Percentiles rank a stretch among this genome's conserved stretches.
phyloP scores from a whole-genome alignment of 257 asterid species.

The Ballota nigra region DNA sequence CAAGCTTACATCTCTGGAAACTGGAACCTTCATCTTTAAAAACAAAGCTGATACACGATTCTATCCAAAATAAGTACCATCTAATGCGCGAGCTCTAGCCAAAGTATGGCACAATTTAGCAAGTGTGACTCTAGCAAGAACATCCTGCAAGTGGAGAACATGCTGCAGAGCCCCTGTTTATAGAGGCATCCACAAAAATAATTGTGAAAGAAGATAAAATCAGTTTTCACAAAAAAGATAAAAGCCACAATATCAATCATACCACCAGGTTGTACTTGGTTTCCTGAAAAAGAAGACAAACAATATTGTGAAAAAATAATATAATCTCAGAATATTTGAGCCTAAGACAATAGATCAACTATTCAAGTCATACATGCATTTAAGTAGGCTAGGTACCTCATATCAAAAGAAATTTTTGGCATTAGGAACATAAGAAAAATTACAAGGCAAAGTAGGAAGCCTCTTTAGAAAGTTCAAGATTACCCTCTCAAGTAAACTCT shows the following conservation, averaged over 20 bases:
- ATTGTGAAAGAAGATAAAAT: slow-evolving; percentile 8
- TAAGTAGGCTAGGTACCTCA: slow-evolving; percentile 10
- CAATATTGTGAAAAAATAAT: slow-evolving; percentile 22
- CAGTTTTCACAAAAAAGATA: slow-evolving; percentile 6
- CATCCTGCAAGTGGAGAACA: slow-evolving; percentile 88
- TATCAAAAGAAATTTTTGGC: slow-evolving; percentile 4
- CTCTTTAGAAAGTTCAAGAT: not conserved
- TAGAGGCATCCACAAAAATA: slow-evolving; percentile 19
- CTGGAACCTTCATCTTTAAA: not conserved
- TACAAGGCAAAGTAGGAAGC: slow-evolving; percentile 1
- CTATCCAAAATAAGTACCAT: slow-evolving; percentile 47
- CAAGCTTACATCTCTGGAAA: not conserved
- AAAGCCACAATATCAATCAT: slow-evolving; percentile 26
- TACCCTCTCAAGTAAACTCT: slow-evolving; percentile 2
- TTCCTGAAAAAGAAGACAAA: slow-evolving; percentile 53
- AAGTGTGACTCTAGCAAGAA: slow-evolving; percentile 87
- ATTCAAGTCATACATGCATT: not conserved
- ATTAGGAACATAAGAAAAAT: slow-evolving; percentile 2
- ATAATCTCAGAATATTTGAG: not conserved
- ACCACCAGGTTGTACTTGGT: slow-evolving; percentile 76
- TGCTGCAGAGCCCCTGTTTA: slow-evolving; percentile 74
- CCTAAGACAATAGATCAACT: not conserved
- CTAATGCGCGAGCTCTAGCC: slow-evolving; percentile 76
- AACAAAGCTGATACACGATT: not conserved
- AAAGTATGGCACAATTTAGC: slow-evolving; percentile 73